Conservation (phyloP, 1,139 yeast species). For the Geotrichum carabidarum region DNA sequence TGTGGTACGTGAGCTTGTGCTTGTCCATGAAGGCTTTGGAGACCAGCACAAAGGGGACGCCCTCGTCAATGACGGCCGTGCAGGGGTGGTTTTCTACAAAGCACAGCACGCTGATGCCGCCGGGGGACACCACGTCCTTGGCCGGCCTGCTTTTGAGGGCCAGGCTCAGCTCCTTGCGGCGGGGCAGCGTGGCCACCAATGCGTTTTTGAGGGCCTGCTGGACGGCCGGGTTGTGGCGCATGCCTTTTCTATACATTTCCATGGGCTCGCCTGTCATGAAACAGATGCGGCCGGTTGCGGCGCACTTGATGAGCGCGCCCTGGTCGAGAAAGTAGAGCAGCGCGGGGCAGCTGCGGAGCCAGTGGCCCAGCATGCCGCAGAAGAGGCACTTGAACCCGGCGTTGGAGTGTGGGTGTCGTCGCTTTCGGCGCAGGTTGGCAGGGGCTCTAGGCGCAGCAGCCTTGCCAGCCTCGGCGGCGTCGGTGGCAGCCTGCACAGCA, state of each 20-base stretch:
- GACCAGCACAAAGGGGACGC: not conserved
- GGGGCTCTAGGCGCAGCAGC: not conserved
- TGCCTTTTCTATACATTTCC: slow-evolving; percentile 4
- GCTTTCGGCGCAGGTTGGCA: not conserved
- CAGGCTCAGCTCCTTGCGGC: not conserved
- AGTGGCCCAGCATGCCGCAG: not conserved
- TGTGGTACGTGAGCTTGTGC: not conserved
- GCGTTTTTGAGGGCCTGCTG: not conserved
- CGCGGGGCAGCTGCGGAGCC: not conserved
- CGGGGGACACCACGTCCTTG: not conserved
- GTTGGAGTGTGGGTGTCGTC: not conserved
- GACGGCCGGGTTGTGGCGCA: slow-evolving; percentile 3
- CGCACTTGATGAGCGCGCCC: not conserved
- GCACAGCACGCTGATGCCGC: not conserved
- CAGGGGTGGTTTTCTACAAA: not conserved
- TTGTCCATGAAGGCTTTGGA: not conserved
- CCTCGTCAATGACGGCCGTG: not conserved
- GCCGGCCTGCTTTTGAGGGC: not conserved
- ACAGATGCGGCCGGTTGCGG: not conserved
- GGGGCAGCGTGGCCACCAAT: not conserved
- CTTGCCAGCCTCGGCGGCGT: not conserved
- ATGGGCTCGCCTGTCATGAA: not conserved
- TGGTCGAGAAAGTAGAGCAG: not conserved
- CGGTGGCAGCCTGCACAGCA: too few species aligned
- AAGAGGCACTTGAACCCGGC: not conserved